These are phyloP conservation scores for Nicotiana noctiflora DNA, from an alignment of 257 asterid genomes.

Conservation along the genomic window DNA sequence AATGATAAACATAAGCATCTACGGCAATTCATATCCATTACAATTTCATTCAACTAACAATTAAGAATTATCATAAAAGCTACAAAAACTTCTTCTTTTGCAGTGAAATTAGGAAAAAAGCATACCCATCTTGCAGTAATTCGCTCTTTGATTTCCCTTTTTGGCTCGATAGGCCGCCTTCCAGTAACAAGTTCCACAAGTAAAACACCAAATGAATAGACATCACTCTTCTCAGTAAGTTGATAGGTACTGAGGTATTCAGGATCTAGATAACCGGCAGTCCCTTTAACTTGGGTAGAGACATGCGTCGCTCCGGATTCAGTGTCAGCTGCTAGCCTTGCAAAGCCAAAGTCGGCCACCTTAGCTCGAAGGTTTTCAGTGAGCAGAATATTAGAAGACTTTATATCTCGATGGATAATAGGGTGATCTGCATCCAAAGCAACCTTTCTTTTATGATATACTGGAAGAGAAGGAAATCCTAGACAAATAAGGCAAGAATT, in stretches of 20 bases:
- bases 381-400: constrained; percentile 92
- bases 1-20: too few species aligned
- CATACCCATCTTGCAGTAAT: constrained; percentile 88
- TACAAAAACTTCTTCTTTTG: too few species aligned
- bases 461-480: not conserved
- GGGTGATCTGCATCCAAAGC: constrained; percentile 70
- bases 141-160: constrained; percentile 66
- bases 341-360: constrained; percentile 97
- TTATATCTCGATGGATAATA: constrained; percentile 92
- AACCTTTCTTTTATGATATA: constrained; percentile 7
- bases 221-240: constrained; percentile 95
- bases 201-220: constrained; percentile 81
- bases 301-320: constrained; percentile 89
- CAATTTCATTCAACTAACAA: too few species aligned
- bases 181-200: constrained; percentile 86
- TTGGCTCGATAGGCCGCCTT: constrained; percentile 84
- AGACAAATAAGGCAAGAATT: not conserved
- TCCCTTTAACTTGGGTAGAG: constrained; percentile 94
- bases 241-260: constrained; percentile 87
- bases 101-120: not conserved
- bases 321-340: constrained; percentile 63
- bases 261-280: constrained; percentile 96
- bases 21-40: too few species aligned
- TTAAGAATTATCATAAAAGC: too few species aligned
- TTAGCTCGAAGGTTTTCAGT: constrained; percentile 84